These are phyloP conservation scores for Candida palmyrensis DNA, from an alignment of 805 yeast species.

Conservation along the genomic window DNA sequence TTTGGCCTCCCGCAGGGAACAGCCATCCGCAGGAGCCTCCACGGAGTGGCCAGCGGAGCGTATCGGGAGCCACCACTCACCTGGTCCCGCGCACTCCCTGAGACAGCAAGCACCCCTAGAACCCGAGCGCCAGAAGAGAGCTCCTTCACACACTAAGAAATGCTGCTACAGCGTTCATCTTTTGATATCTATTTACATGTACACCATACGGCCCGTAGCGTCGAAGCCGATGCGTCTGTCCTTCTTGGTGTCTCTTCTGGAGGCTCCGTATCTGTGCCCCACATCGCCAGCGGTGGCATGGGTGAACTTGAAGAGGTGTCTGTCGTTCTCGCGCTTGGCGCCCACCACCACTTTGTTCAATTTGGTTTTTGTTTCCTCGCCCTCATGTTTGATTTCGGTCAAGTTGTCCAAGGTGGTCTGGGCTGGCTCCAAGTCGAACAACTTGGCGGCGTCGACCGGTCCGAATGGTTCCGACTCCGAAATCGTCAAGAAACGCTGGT, in stretches of 20 bases:
- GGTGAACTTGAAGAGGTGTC: conserved; percentile 66
- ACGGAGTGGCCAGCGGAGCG: too few relatives aligned
- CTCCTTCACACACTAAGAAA: too few relatives aligned
- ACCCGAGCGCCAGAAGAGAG: too few relatives aligned
- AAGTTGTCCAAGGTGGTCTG: conserved; percentile 67
- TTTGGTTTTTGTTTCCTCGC: conserved; percentile 26
- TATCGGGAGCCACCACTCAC: too few relatives aligned
- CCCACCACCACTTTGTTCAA: conserved; percentile 42
- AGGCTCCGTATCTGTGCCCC: conserved; percentile 89
- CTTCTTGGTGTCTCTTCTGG: conserved; percentile 82
- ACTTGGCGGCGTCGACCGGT: conserved; percentile 88
- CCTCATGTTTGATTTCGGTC: conserved; percentile 53
- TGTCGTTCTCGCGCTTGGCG: conserved; percentile 62
- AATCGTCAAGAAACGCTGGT: conserved; percentile 79
- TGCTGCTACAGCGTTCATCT: too few relatives aligned
- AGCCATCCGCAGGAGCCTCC: too few relatives aligned
- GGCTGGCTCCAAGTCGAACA: conserved; percentile 85
- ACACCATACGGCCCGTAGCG: conserved; percentile 56
- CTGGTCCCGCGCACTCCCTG: too few relatives aligned
- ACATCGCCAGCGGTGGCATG: conserved; percentile 77
- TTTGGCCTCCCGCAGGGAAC: too few relatives aligned
- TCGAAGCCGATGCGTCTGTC: conserved; percentile 73
- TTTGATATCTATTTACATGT: conserved; percentile 13
- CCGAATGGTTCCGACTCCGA: conserved; percentile 96
- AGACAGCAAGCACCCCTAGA: too few relatives aligned